Base-by-base conservation (phyloP, 176 grass and related monocot species). In the Themeda triandra region DNA sequence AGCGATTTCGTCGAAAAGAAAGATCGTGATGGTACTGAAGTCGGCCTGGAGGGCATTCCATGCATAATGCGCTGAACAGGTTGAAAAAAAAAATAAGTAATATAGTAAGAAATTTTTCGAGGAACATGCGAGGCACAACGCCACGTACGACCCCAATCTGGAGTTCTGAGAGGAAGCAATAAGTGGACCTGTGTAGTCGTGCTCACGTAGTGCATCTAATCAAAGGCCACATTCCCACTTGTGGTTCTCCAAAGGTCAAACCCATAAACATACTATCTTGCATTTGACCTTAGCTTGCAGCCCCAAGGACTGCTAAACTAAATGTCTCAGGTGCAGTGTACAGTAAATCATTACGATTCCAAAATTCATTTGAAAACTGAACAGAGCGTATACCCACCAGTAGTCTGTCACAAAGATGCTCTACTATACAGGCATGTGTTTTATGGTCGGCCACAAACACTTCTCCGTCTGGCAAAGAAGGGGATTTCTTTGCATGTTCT, bases 391-490 rank as follows among this genome's bases (percentile, higher is more conserved):
- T n/a, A n/a, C n/a, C n/a, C n/a, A n/a, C n/a, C n/a, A n/a, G n/a
- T n/a, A n/a, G n/a, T n/a, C n/a, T n/a, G n/a, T n/a, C n/a, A n/a
- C n/a, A n/a, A n/a, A n/a, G n/a, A n/a, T n/a, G n/a, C n/a, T n/a
- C n/a, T n/a, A n/a, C n/a, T n/a, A n/a, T 29, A 24, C 48, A 67
- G 15, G 60, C 4, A 30, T 30, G 35, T 40, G 71, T 64, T 44
- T 71, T 4, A 44, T 77, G 78, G 71, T 58, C 21, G 25, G 10
- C 72, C 88, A 89, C 68, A 77, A 89, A 79, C 75, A 73, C 6
- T 37, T 23, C 12, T 24, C 13, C 24, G 2, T 3, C 31, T 30
- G 11, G 4, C 37, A 18, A 18, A 18, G 15, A 24, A 31, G 29
- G 5, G 3, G 35, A 3, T 23, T 27, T 56, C 1, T 65, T 30